Evolutionary conservation across 2,329 filamentous ascomycete species (phyloP), one percentile per base, ranked within the genome.

Genomic region (Curvularia spicifera): DNA sequence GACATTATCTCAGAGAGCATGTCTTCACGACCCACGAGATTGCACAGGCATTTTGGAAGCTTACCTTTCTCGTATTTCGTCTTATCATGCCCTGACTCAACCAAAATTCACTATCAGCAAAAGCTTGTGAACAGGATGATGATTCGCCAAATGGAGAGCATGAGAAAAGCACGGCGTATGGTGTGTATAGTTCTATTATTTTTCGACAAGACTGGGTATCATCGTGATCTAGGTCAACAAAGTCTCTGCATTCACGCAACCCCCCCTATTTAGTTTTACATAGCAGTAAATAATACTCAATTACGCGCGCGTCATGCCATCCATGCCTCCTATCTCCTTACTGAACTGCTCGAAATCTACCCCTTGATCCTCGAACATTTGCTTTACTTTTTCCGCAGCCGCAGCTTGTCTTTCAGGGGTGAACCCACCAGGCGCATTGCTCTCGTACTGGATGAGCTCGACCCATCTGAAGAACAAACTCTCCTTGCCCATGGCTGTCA

Each of bases 391-490:
- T 63, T 86, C 80, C 57, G 91, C 91, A 1, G 90, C 89, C 43
- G 82, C 84, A 55, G 85, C 81, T 77, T 96, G 92, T 70, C 87
- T 84, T 72, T 93, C 89, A 0, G 83, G 80, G 1, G 89, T 90
- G 71, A 96, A 96, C 0, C 91, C 91, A 18, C 89, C 91, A 0
- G 92, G 90, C 65, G 85, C 85, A 35, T 87, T 89, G 42, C 91
- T 89, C 78, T 97, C 93, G 70, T 87, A 96, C 78, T 97, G 93
- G 49, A 97, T 88, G 71, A 96, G 85, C 80, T 97, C 93, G 48
- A 97, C 91, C 92, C 93, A 97, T 54, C 89, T 87, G 79, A 91
- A 97, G 79, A 97, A 97, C 52, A 97, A 76, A 63, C 90, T 87
- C 76, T 97, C 93, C 78, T 97, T 96, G 43, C 90, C 92, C 76